Base-by-base conservation (phyloP, 495 filamentous ascomycete genomes). In the Daldinia childiae region DNA sequence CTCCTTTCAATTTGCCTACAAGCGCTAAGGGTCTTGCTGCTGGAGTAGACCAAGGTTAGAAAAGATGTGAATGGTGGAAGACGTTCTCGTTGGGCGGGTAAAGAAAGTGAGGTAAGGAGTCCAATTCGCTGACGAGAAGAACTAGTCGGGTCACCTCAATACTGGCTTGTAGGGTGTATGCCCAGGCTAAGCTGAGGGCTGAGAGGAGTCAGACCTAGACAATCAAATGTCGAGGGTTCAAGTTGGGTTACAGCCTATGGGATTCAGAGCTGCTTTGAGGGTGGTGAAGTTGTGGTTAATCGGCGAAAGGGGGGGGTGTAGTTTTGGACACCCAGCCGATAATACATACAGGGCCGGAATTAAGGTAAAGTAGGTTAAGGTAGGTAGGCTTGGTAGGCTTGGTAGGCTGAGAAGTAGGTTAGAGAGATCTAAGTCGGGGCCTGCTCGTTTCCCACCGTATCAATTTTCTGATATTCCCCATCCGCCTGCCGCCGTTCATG, bases 121-220 rank as follows among this genome's bases (percentile, higher is more conserved):
- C 56, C 72, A 71, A 74, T 74, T 74, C 72, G 72, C 68, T 71
- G 67, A 74, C 71, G 62, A 67, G 71, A 64, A 54, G 59, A 63
- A 58, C 62, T 73, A 73, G 66, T 73, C 62, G 32, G 55, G 62
- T 50, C 56, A 43, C 29, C 52, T 64, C 60, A 43, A 14, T 52
- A 34, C 55, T 64, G 38, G 61, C 41, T 64, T 17, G 19, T 45
- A 34, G 57, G 36, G 24, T 57, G 51, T 54, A 21, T 60, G 36
- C 38, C 61, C 61, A 32, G 61, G 67, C 48, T 57, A 62, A 64
- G 70, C 65, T 68, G 61, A 68, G 62, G 65, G 70, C 70, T 73
- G 70, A 73, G 56, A 62, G 56, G 51, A 32, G 24, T 58, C 29
- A 32, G 55, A 57, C 57, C 63, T 34, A 56, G 50, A 38, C 56